These are phyloP conservation scores for Coemansia sp. DNA, from an alignment of 192 early-diverging fungal genomes.

Conservation along the genomic window DNA sequence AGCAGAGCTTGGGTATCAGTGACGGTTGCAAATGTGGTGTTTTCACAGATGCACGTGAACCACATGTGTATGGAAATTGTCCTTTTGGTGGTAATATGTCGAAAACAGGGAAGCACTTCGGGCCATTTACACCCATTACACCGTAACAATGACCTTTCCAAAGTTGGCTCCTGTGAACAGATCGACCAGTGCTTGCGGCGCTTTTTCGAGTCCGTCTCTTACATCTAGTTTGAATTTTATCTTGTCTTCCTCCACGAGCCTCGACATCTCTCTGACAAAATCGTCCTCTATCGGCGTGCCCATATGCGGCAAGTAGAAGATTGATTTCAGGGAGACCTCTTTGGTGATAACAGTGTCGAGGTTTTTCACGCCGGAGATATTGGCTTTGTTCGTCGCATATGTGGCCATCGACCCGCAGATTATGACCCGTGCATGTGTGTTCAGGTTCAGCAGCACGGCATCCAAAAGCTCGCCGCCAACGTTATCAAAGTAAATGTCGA, in stretches of 20 bases:
- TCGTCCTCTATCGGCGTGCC: conserved; percentile 17
- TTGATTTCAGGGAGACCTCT: conserved; percentile 16
- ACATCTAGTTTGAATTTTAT: conserved; percentile 62
- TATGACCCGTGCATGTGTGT: conserved; percentile 65
- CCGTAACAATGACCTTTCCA: conserved; percentile 67
- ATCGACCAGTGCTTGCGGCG: conserved; percentile 62
- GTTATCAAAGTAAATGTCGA: conserved; percentile 88
- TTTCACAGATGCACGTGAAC: background rate
- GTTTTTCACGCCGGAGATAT: conserved; percentile 60
- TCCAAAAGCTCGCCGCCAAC: conserved; percentile 80
- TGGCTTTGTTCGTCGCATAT: conserved; percentile 55
- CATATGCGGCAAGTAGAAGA: conserved; percentile 37
- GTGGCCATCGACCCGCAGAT: conserved; percentile 77
- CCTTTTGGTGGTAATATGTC: background rate
- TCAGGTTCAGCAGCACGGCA: conserved; percentile 63
- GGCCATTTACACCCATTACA: conserved; percentile 14
- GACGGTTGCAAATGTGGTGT: background rate
- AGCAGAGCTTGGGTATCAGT: background rate
- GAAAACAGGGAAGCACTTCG: too few relatives aligned
- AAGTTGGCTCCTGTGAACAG: conserved; percentile 69
- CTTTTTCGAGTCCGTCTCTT: conserved; percentile 66
- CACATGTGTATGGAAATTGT: conserved; percentile 1
- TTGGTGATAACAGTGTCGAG: conserved; percentile 57
- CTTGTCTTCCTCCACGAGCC: conserved; percentile 61
- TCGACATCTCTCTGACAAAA: conserved; percentile 60